Conservation (phyloP, 805 yeast species). For the Ogataea corticis region DNA sequence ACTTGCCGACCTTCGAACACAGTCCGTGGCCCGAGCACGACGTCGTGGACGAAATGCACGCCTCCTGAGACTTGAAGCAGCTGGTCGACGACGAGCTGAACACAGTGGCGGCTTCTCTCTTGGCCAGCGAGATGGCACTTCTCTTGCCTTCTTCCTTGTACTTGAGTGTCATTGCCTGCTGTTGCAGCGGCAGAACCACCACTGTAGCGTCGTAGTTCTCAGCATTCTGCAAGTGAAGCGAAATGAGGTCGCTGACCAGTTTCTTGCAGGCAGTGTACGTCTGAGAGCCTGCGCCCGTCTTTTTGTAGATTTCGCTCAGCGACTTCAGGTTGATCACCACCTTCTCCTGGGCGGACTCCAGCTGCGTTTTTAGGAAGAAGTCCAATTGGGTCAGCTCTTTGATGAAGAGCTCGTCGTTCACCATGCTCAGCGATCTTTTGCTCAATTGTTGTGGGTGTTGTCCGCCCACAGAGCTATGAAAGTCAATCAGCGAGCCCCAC, state of each 20-base stretch:
- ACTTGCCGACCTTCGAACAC: constrained; percentile 43
- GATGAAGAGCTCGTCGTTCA: constrained; percentile 49
- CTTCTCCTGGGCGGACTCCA: constrained; percentile 23
- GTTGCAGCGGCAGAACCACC: constrained; percentile 35
- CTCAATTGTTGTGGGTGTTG: constrained; percentile 14
- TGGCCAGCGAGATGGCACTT: constrained; percentile 18
- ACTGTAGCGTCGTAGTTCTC: constrained; percentile 29
- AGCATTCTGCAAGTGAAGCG: constrained; percentile 17
- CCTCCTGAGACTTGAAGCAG: constrained; percentile 46
- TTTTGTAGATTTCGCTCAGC: constrained; percentile 41
- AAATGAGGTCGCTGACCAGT: constrained; percentile 35
- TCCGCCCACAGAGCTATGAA: constrained; percentile 13
- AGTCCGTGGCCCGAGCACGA: constrained; percentile 56
- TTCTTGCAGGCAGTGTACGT: constrained; percentile 42
- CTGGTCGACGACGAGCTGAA: constrained; percentile 12
- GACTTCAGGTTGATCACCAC: constrained; percentile 45
- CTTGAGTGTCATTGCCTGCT: constrained; percentile 22
- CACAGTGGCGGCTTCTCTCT: constrained; percentile 23
- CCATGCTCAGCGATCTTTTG: constrained; percentile 32
- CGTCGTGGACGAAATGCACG: constrained; percentile 47
- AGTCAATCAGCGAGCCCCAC: constrained; percentile 38
- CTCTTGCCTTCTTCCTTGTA: constrained; percentile 12
- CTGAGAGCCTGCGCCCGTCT: constrained; percentile 43
- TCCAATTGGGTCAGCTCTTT: constrained; percentile 50
- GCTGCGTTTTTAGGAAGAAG: constrained; percentile 35